A percentile compares a stretch with the other conserved stretches of the same genome.
phyloP scores from a whole-genome alignment of 306 rosid species.

The Abrus precatorius region DNA sequence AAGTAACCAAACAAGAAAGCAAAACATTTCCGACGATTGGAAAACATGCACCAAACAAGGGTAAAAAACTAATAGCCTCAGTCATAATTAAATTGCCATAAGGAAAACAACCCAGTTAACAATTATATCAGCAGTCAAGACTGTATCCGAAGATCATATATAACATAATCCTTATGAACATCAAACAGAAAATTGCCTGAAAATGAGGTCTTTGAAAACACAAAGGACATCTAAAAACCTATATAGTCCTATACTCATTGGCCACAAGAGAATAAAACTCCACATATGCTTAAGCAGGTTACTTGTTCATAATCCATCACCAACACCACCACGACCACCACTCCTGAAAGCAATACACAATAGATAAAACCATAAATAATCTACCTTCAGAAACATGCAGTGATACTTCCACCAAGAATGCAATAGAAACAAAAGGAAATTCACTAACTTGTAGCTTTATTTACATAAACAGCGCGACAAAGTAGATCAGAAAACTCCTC shows the following conservation, averaged over 20 bases:
- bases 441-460: conserved; percentile 89
- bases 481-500: conserved; percentile 66
- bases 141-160: conserved; percentile 53
- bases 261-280: conserved; percentile 62
- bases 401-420: background rate
- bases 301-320: conserved; percentile 50
- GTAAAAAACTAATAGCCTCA: conserved; percentile 7
- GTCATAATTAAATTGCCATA: conserved; percentile 32
- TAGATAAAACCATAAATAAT: background rate
- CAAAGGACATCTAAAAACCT: conserved; percentile 53
- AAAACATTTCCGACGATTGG: background rate
- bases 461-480: conserved; percentile 66
- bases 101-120: conserved; percentile 51
- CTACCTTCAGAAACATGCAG: background rate
- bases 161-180: conserved; percentile 64
- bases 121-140: conserved; percentile 55
- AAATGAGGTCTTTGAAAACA: conserved; percentile 50
- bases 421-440: conserved; percentile 10
- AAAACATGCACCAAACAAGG: conserved; percentile 36
- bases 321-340: conserved; percentile 52
- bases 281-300: conserved; percentile 53
- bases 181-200: conserved; percentile 53
- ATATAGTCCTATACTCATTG: conserved; percentile 52
- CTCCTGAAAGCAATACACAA: conserved; percentile 65
- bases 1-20: background rate